Conservation (phyloP, 75 land plant genomes). For the Picea glauca region DNA sequence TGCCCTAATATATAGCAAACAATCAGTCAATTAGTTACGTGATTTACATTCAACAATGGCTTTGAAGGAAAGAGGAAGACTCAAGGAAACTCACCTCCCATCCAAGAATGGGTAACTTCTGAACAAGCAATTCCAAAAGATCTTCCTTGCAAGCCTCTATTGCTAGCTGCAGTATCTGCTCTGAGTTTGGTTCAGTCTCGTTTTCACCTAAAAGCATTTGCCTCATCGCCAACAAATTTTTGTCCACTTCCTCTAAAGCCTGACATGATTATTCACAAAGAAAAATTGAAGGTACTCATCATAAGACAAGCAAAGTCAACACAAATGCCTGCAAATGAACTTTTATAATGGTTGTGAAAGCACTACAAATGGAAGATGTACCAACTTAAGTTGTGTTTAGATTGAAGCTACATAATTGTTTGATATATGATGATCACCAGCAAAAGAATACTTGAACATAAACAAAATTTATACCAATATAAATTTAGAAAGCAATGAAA, state of each 20-base stretch:
- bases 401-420: too few species aligned
- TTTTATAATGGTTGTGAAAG: background rate
- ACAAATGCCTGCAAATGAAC: background rate
- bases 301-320: background rate
- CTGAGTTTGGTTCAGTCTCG: constrained; percentile 77
- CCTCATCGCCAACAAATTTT: constrained; percentile 77
- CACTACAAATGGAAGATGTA: background rate
- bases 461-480: too few species aligned
- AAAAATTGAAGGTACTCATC: background rate
- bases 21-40: background rate
- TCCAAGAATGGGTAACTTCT: constrained; percentile 68
- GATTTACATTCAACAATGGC: background rate
- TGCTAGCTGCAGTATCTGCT: constrained; percentile 63
- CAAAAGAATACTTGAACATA: too few species aligned
- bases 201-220: constrained; percentile 78
- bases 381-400: too few species aligned
- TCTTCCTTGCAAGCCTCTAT: constrained; percentile 83
- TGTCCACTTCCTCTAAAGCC: constrained; percentile 96
- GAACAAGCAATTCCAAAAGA: constrained; percentile 69
- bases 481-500: too few species aligned
- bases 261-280: constrained; percentile 17
- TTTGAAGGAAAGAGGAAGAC: background rate
- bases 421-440: too few species aligned
- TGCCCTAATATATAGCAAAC: constrained; percentile 40
- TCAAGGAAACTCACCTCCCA: constrained; percentile 72